These are phyloP conservation scores for Didymella arachidicola DNA, from an alignment of 2,329 filamentous ascomycete species.

Conservation along the genomic window DNA sequence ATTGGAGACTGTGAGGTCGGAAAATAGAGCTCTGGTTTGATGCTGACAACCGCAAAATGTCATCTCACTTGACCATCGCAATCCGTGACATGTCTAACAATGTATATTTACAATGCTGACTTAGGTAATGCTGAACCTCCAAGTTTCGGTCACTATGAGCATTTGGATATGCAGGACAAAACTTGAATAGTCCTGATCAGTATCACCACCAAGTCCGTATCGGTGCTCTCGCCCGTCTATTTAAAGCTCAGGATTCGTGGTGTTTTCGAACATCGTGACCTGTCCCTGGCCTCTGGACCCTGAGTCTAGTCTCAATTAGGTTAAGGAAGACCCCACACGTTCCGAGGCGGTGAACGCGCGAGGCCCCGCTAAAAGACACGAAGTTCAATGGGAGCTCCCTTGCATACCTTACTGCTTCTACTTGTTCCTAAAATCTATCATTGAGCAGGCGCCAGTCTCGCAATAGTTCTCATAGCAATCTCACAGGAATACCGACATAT, in stretches of 20 bases:
- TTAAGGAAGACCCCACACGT: slow-evolving; percentile 31
- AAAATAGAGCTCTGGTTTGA: background rate
- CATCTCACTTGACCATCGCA: background rate
- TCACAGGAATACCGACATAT: background rate
- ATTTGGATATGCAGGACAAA: background rate
- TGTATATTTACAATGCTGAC: background rate
- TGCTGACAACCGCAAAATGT: background rate
- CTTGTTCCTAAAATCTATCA: background rate
- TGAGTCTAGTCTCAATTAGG: slow-evolving; percentile 18
- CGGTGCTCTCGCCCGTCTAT: background rate
- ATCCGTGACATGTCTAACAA: background rate
- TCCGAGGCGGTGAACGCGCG: slow-evolving; percentile 31
- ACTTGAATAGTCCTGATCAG: background rate
- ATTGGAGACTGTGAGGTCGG: background rate
- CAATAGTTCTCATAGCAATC: background rate
- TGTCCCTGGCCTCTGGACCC: slow-evolving; percentile 14
- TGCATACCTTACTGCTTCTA: slow-evolving; percentile 9
- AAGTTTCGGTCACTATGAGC: background rate
- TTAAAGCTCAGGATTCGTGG: background rate
- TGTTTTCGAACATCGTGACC: slow-evolving; percentile 9
- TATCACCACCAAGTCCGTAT: background rate
- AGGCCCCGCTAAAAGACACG: slow-evolving; percentile 33
- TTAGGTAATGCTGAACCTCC: background rate
- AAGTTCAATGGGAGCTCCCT: slow-evolving; percentile 22
- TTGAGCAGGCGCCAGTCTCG: background rate